Percentiles rank a stretch among this genome's conserved stretches.
Evolutionary conservation across 2,329 filamentous ascomycete species (phyloP).

Genomic region (Microascus cirrosus): DNA sequence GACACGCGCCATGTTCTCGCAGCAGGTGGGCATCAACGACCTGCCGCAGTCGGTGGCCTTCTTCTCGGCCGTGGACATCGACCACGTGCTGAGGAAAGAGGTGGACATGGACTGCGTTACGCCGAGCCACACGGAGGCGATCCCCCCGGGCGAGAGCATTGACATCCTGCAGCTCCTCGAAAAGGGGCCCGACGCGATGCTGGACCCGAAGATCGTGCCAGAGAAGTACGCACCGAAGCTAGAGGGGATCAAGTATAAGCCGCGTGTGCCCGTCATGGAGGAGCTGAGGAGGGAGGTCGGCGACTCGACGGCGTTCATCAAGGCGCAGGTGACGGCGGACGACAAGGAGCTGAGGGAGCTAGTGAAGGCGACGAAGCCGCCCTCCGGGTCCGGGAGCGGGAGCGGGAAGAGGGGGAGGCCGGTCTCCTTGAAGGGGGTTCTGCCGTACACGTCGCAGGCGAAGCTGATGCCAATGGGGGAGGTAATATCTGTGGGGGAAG

Average conservation of each 20-base stretch:
- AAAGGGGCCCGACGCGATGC: conserved; percentile 55
- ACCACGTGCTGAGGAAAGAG: conserved; percentile 92
- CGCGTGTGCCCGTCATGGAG: conserved; percentile 72
- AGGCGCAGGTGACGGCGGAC: conserved; percentile 69
- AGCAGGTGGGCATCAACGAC: conserved; percentile 93
- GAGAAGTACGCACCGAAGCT: conserved; percentile 40
- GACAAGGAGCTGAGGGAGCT: conserved; percentile 67
- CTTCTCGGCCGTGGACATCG: conserved; percentile 91
- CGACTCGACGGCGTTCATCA: conserved; percentile 53
- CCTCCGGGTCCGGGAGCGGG: conserved; percentile 9
- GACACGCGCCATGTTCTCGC: conserved; percentile 94
- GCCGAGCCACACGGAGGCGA: conserved; percentile 68
- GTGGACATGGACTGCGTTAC: conserved; percentile 97
- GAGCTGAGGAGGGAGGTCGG: conserved; percentile 39
- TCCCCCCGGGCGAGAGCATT: conserved; percentile 75
- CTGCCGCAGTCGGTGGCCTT: conserved; percentile 90
- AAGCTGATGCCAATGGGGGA: conserved; percentile 21
- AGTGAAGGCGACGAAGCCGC: conserved; percentile 41
- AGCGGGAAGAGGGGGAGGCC: conserved; percentile 6
- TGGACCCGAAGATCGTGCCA: conserved; percentile 56
- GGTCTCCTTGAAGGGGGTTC: conserved; percentile 15
- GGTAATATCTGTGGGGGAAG: conserved; percentile 22
- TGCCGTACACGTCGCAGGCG: conserved; percentile 24
- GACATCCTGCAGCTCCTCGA: conserved; percentile 71
- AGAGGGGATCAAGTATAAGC: conserved; percentile 54